phyloP scores from a whole-genome alignment of 768 basidiomycete genomes.

The Kwoniella bestiolae region DNA sequence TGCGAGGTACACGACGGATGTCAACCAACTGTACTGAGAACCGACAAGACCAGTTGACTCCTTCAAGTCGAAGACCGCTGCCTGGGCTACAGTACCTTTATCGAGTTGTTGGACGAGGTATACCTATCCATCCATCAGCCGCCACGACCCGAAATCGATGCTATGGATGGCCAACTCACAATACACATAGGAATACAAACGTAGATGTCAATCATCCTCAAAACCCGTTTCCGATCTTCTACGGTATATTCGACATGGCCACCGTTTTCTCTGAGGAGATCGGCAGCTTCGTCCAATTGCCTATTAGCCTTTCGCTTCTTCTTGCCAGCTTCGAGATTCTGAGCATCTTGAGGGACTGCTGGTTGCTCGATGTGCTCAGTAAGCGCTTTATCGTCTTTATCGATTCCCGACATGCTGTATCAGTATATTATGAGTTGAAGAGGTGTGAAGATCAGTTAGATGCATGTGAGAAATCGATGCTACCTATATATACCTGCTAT shows the following conservation, averaged over 20 bases:
- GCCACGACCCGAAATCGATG: not conserved
- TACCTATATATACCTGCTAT: not conserved
- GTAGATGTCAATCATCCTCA: constrained; percentile 39
- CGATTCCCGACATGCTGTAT: not conserved
- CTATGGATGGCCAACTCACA: constrained; percentile 1
- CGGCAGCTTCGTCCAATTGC: constrained; percentile 30
- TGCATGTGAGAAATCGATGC: not conserved
- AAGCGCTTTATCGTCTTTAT: not conserved
- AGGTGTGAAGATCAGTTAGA: not conserved
- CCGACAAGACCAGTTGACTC: constrained; percentile 52
- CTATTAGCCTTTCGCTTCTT: constrained; percentile 17
- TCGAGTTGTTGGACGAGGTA: constrained; percentile 32
- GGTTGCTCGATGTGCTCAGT: constrained; percentile 8
- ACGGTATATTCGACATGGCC: constrained; percentile 25
- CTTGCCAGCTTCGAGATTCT: constrained; percentile 1
- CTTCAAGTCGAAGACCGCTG: constrained; percentile 62
- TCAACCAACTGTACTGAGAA: constrained; percentile 61
- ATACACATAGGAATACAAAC: constrained; percentile 38
- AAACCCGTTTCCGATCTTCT: constrained; percentile 34
- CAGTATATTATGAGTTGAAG: not conserved
- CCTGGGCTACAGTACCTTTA: constrained; percentile 62
- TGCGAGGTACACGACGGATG: constrained; percentile 32
- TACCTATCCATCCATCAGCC: not conserved
- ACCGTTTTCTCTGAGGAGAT: constrained; percentile 20
- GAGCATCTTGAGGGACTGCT: not conserved